Conservation (phyloP, 163 green algal species). For the Scenedesmus sp. region DNA sequence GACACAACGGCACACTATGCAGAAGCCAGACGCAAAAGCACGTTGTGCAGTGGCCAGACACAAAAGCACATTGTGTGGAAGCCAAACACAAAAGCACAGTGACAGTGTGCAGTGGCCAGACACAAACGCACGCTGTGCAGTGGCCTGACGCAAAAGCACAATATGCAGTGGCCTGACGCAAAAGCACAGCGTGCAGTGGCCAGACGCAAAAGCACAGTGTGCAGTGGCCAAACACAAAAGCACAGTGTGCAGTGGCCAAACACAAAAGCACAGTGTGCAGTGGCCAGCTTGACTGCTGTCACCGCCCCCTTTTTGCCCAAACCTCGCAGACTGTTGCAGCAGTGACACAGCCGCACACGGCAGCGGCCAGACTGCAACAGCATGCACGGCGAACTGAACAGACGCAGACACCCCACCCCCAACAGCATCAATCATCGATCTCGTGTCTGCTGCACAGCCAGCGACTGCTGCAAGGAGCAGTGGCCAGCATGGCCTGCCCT, state of each 20-base stretch:
- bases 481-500: not conserved
- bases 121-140: not conserved
- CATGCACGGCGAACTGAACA: not conserved
- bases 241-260: no score
- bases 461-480: not conserved
- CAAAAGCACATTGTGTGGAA: no score
- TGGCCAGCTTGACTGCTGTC: not conserved
- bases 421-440: not conserved
- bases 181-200: no score
- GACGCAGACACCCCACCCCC: not conserved
- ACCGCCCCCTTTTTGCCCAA: not conserved
- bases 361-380: not conserved
- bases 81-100: no score
- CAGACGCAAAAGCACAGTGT: no score
- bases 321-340: not conserved
- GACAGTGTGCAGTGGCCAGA: not conserved
- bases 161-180: no score
- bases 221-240: no score
- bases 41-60: no score
- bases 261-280: no score
- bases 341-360: not conserved
- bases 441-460: not conserved
- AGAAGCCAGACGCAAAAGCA: no score
- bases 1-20: not conserved
- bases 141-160: no score